Evolutionary conservation across 768 basidiomycete genomes (phyloP).

Genomic region (Gyrodon lividus): DNA sequence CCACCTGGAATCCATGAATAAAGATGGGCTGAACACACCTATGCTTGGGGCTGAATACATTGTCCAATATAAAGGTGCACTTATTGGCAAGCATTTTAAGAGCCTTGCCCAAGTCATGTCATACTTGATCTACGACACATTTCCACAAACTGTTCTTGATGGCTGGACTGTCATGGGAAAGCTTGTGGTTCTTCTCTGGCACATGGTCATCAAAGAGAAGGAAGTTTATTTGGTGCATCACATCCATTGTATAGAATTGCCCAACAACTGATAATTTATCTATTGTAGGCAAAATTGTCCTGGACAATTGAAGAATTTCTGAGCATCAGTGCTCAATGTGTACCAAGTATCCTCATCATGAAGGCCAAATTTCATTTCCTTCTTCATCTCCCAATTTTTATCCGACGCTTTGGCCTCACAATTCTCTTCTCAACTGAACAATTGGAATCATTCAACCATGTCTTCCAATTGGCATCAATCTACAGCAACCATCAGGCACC

Average conservation of each 20-base stretch:
- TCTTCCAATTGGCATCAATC: constrained; percentile 23
- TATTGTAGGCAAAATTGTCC: constrained; percentile 1
- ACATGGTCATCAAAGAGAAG: constrained; percentile 36
- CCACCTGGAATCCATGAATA: constrained; percentile 23
- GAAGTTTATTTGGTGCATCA: constrained; percentile 33
- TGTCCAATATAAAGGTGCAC: constrained; percentile 25
- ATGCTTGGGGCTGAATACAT: constrained; percentile 31
- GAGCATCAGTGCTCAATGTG: constrained; percentile 16
- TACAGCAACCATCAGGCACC: constrained; percentile 31
- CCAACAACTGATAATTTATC: background rate
- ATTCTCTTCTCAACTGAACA: constrained; percentile 26
- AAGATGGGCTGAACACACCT: constrained; percentile 27
- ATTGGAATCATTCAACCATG: constrained; percentile 24
- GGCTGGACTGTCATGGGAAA: constrained; percentile 35
- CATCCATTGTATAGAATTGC: background rate
- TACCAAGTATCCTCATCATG: constrained; percentile 18
- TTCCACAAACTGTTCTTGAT: constrained; percentile 16
- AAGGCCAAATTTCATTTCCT: constrained; percentile 32
- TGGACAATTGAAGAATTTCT: constrained; percentile 22
- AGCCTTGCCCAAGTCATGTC: constrained; percentile 28
- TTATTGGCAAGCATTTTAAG: constrained; percentile 36
- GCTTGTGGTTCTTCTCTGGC: constrained; percentile 39
- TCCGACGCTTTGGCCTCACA: constrained; percentile 26
- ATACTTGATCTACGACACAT: constrained; percentile 30
- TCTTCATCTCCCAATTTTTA: constrained; percentile 21